Percentiles rank a stretch among this genome's conserved stretches.
Evolutionary conservation across 345 rosid genomes (phyloP).

Genomic region (Rhizophora mangle): DNA sequence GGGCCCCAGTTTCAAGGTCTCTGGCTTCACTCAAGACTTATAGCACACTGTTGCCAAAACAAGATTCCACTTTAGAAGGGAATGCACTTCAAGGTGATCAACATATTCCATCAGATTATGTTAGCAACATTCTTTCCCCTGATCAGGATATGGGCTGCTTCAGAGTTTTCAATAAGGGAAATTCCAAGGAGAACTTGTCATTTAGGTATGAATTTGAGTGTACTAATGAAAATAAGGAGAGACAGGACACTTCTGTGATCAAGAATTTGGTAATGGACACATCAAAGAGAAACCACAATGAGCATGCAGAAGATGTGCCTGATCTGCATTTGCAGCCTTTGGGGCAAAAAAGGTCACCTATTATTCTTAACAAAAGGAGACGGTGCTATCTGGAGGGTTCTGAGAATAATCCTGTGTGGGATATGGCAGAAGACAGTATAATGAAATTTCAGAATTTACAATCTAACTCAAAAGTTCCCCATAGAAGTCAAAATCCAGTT

Average conservation of each 20-base stretch:
- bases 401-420: slow-evolving; percentile 17
- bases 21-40: slow-evolving; percentile 39
- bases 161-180: slow-evolving; percentile 11
- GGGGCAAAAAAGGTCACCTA: slow-evolving; percentile 29
- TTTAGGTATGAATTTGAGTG: slow-evolving; percentile 13
- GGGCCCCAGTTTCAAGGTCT: slow-evolving; percentile 29
- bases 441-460: slow-evolving; percentile 17
- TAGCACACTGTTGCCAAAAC: slow-evolving; percentile 32
- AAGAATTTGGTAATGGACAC: slow-evolving; percentile 15
- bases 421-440: slow-evolving; percentile 23
- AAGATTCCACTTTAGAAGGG: slow-evolving; percentile 15
- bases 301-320: slow-evolving; percentile 22
- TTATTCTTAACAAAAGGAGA: slow-evolving; percentile 26
- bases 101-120: slow-evolving; percentile 12
- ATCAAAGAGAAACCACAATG: slow-evolving; percentile 11
- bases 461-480: slow-evolving; percentile 12
- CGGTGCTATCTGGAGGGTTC: slow-evolving; percentile 28
- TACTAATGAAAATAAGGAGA: slow-evolving; percentile 18
- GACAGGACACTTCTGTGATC: neutral
- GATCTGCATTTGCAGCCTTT: slow-evolving; percentile 22
- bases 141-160: slow-evolving; percentile 14
- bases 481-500: slow-evolving; percentile 7
- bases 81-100: slow-evolving; percentile 15
- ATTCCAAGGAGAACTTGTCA: slow-evolving; percentile 14
- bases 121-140: slow-evolving; percentile 7